Base-by-base conservation (phyloP, 2,329 filamentous ascomycete species). In the Camillea tinctor region DNA sequence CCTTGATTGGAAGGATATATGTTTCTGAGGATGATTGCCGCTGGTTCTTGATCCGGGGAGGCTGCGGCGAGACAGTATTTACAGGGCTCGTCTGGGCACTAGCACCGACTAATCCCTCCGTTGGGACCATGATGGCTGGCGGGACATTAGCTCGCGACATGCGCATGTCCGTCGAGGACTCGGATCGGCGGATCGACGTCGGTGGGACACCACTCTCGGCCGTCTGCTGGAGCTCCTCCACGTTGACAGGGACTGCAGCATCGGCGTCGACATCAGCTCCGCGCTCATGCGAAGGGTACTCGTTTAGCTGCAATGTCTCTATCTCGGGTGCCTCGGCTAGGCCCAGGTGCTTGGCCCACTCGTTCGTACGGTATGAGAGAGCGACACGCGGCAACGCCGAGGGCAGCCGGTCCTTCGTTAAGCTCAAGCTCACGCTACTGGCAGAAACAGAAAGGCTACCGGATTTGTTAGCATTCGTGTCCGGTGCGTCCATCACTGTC, bases 341-440 rank as follows among this genome's bases (percentile, higher is more conserved):
- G 64, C 88, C 87, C 11, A 97, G 81, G 73, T 97, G 92, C 73
- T 97, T 97, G 0, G 93, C 92, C 94, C 94, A 98, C 76, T 98
- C 94, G 65, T 96, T 96, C 1, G 93, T 97, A 59, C 94, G 86
- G 71, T 95, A 96, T 0, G 90, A 91, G 72, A 92, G 80, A 1
- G 93, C 89, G 8, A 96, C 84, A 62, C 86, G 88, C 1, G 93
- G 95, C 36, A 93, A 75, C 13, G 86, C 85, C n/a, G 81, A 78
- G 0, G 91, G 91, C 9, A 96, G 81, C 11, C 81, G 81, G 3
- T 87, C 85, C 63, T 81, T 83, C 4, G 83, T 87, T 60, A 90
- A 73, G 52, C 76, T 84, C 17, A 90, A 73, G 52, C 76, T 84
- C 17, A 74, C 75, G 7, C 77, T 23, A 40, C 24, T 70, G 2